These are phyloP conservation scores for Elaeis guineensis DNA, from an alignment of 176 grass and related monocot species.

Conservation along the genomic window DNA sequence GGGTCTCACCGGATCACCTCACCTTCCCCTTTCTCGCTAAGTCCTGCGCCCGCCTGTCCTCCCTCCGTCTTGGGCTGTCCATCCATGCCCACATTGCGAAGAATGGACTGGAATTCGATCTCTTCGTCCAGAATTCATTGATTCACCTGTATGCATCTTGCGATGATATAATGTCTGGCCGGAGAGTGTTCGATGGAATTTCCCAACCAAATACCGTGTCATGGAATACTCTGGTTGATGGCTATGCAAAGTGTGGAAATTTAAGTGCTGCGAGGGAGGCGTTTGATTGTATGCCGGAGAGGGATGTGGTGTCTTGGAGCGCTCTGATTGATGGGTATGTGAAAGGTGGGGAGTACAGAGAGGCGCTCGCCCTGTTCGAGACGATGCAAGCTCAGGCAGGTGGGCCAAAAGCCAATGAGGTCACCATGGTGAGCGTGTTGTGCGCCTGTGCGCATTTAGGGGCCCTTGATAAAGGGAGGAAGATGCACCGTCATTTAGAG, in stretches of 20 bases:
- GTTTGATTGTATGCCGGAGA: slow-evolving; percentile 37
- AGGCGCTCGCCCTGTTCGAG: slow-evolving; percentile 35
- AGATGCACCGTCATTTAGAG: slow-evolving; percentile 34
- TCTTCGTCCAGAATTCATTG: slow-evolving; percentile 18
- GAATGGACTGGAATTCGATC: slow-evolving; percentile 14
- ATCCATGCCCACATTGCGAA: slow-evolving; percentile 11
- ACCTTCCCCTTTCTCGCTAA: slow-evolving; percentile 25
- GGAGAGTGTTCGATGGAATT: slow-evolving; percentile 63
- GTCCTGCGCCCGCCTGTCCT: slow-evolving; percentile 19
- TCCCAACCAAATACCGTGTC: slow-evolving; percentile 36
- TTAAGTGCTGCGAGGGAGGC: slow-evolving; percentile 24
- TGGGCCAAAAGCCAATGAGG: slow-evolving; percentile 31
- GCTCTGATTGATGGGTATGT: slow-evolving; percentile 58
- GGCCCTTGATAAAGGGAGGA: slow-evolving; percentile 34
- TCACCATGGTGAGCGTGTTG: slow-evolving; percentile 52
- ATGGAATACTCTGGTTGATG: slow-evolving; percentile 55
- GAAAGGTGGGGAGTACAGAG: slow-evolving; percentile 41
- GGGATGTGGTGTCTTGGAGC: slow-evolving; percentile 62
- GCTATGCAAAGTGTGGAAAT: slow-evolving; percentile 60
- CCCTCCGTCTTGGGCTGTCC: neutral
- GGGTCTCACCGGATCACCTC: slow-evolving; percentile 12
- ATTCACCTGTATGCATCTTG: slow-evolving; percentile 40
- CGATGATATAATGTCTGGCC: slow-evolving; percentile 16
- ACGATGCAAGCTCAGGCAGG: slow-evolving; percentile 27
- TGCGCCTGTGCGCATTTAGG: slow-evolving; percentile 51